Evolutionary conservation across 225 moss, liverwort and hornwort genomes (phyloP).

Genomic region (Rhytidiadelphus loreus): DNA sequence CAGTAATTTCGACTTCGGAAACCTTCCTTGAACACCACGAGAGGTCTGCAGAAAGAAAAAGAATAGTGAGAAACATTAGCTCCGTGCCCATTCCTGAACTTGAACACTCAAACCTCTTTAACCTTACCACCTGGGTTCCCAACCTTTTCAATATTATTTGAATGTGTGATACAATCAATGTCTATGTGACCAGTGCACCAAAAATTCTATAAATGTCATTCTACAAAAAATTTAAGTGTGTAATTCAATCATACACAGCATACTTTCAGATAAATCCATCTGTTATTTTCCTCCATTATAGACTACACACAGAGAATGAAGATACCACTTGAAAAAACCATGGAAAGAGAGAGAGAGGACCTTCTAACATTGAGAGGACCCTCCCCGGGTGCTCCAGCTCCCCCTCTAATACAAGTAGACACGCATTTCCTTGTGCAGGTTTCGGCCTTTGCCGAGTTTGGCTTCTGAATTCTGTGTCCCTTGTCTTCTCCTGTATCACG

Average conservation of each 20-base stretch:
- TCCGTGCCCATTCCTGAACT: neutral
- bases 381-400: conserved; percentile 39
- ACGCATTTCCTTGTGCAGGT: conserved; percentile 78
- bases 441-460: conserved; percentile 80
- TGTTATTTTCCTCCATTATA: no score
- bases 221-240: neutral
- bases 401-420: conserved; percentile 62
- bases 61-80: neutral
- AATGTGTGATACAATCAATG: neutral
- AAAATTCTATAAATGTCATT: neutral
- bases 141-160: neutral
- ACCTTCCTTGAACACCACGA: conserved; percentile 97
- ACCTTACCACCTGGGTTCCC: neutral
- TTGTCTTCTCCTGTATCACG: conserved; percentile 53
- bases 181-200: neutral
- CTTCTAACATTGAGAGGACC: conserved; percentile 90
- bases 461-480: conserved; percentile 67
- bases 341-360: neutral
- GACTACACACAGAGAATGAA: neutral
- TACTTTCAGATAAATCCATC: no score
- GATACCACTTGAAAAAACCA: neutral
- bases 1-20: conserved; percentile 93
- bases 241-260: neutral
- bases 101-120: no score
- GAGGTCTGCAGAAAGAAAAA: conserved; percentile 48